These are phyloP conservation scores for Teunomyces pallodes DNA, from an alignment of 805 yeast species.

Conservation along the genomic window DNA sequence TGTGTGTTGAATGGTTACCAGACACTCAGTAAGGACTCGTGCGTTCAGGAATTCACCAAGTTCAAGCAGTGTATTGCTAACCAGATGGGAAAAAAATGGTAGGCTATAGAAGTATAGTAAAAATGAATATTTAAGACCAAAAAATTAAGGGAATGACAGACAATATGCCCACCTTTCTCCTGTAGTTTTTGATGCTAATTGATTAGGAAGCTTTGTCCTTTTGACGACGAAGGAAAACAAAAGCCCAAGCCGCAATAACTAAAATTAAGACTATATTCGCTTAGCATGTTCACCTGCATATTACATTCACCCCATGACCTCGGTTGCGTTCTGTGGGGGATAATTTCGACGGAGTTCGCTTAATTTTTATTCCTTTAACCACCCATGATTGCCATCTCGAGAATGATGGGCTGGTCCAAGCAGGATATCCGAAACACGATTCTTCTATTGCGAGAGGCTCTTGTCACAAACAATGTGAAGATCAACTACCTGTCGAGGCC, in stretches of 20 bases:
- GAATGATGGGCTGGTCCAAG: conserved; percentile 28
- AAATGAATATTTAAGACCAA: neutral
- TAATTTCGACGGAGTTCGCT: neutral
- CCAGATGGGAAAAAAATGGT: conserved; percentile 25
- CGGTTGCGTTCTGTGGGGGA: neutral
- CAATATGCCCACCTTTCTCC: too few species aligned
- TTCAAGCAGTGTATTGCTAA: conserved; percentile 51
- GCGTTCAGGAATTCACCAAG: conserved; percentile 47
- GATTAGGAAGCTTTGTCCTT: too few species aligned
- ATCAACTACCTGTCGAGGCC: conserved; percentile 43
- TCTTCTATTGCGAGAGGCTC: conserved; percentile 35
- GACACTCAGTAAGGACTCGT: conserved; percentile 50
- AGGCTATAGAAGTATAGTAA: neutral
- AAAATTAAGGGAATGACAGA: neutral
- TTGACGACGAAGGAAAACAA: too few species aligned
- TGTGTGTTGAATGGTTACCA: conserved; percentile 52
- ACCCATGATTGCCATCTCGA: conserved; percentile 34
- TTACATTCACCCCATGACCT: neutral
- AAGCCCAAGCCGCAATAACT: too few species aligned
- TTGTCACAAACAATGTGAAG: conserved; percentile 34
- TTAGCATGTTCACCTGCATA: neutral
- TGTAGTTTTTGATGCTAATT: too few species aligned
- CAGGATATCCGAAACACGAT: conserved; percentile 35
- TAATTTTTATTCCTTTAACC: neutral
- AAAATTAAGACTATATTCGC: neutral